Percentiles rank a stretch among this genome's conserved stretches.
Conservation (phyloP, 495 filamentous ascomycete genomes). For the Saxophila tyrrhenica region DNA sequence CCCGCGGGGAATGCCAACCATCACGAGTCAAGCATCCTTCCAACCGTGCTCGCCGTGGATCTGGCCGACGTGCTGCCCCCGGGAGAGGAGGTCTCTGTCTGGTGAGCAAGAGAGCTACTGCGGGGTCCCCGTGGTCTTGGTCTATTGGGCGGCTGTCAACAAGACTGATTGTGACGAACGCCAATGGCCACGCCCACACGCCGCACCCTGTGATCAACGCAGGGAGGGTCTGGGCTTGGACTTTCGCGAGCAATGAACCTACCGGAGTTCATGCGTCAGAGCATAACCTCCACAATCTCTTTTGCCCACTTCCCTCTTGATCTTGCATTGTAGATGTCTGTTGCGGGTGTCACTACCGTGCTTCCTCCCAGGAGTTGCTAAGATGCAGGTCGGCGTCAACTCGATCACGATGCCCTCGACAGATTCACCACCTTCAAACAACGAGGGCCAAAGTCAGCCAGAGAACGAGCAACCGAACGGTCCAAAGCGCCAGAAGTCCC, state of each 20-base stretch:
- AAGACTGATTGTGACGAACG: no score
- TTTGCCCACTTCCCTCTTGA: neutral
- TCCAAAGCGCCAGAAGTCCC: constrained; percentile 11
- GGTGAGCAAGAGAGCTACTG: neutral
- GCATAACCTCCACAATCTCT: neutral
- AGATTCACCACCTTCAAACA: neutral
- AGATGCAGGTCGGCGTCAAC: neutral
- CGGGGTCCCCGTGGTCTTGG: neutral
- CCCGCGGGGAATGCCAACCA: no score
- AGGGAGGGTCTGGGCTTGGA: neutral
- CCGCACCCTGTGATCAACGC: neutral
- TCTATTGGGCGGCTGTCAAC: no score
- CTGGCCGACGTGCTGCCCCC: no score
- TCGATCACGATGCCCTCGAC: neutral
- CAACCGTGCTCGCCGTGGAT: neutral
- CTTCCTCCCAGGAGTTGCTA: neutral
- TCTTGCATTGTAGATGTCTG: no score
- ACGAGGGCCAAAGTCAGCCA: constrained; percentile 1
- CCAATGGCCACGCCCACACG: neutral
- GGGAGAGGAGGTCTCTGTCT: no score
- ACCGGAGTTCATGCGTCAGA: neutral
- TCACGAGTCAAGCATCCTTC: neutral
- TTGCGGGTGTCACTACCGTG: no score
- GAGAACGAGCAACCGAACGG: constrained; percentile 2
- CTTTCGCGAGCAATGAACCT: neutral